Evolutionary conservation across 768 basidiomycete genomes (phyloP).

Genomic region (Ramaria sp.): DNA sequence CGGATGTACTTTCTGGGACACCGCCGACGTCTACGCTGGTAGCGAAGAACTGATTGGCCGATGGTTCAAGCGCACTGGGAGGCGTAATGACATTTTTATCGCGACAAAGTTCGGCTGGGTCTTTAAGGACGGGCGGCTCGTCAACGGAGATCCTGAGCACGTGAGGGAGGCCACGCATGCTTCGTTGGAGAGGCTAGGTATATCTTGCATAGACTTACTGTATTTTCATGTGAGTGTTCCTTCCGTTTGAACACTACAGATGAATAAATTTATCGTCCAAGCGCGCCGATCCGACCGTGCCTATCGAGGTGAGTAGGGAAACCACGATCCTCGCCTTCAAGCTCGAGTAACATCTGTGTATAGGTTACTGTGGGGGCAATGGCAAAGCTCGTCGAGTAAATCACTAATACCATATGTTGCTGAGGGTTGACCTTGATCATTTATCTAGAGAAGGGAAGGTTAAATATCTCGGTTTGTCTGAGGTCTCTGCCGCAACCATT

Average conservation of each 20-base stretch:
- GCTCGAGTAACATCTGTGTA: too few relatives aligned
- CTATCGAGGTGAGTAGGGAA: too few relatives aligned
- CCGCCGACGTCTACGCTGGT: neutral
- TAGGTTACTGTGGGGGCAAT: conserved; percentile 24
- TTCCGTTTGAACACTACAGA: conserved; percentile 9
- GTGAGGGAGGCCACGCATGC: conserved; percentile 25
- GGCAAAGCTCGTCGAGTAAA: neutral
- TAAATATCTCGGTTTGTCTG: conserved; percentile 42
- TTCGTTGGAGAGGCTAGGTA: conserved; percentile 27
- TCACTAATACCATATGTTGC: neutral
- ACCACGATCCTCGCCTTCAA: too few relatives aligned
- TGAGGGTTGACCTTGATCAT: neutral
- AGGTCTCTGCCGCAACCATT: conserved; percentile 33
- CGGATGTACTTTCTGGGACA: neutral
- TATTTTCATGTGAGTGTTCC: conserved; percentile 28
- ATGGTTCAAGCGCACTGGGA: conserved; percentile 32
- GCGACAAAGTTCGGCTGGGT: conserved; percentile 55
- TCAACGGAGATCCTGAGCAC: conserved; percentile 26
- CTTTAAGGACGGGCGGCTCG: neutral
- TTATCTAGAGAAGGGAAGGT: conserved; percentile 29
- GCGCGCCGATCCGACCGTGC: conserved; percentile 14
- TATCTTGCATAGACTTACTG: conserved; percentile 33
- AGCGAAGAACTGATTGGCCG: neutral
- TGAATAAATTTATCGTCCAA: neutral
- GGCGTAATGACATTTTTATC: conserved; percentile 42